Evolutionary conservation across 176 grass and related monocot species (phyloP).

Genomic region (Dactylis glomerata): DNA sequence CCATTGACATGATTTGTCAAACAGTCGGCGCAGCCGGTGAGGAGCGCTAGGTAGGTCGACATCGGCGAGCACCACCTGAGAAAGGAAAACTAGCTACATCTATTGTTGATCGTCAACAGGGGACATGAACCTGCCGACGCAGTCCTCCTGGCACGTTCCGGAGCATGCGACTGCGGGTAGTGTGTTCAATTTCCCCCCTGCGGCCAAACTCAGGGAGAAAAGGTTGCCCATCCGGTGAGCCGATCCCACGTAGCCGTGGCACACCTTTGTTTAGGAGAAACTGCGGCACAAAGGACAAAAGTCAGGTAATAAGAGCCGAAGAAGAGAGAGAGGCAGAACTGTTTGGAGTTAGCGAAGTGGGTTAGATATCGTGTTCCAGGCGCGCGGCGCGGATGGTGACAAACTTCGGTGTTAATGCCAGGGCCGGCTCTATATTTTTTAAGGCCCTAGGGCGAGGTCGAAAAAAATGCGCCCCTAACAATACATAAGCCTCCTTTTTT

Average conservation of each 20-base stretch:
- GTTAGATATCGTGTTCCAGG: neutral
- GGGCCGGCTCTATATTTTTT: too few species aligned
- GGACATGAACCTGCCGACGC: neutral
- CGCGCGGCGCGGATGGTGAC: constrained; percentile 6
- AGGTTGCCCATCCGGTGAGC: neutral
- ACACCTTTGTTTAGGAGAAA: neutral
- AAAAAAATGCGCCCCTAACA: too few species aligned
- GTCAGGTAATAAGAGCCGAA: neutral
- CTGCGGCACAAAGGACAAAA: constrained; percentile 1
- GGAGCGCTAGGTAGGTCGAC: too few species aligned
- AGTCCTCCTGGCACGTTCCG: neutral
- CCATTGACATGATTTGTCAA: too few species aligned
- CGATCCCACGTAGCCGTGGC: neutral
- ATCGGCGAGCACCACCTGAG: too few species aligned
- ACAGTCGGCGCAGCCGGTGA: too few species aligned
- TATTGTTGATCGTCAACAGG: too few species aligned
- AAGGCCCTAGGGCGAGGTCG: too few species aligned
- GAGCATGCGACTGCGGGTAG: too few species aligned
- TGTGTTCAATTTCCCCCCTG: neutral
- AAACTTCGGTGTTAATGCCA: neutral
- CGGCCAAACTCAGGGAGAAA: neutral
- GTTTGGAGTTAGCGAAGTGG: neutral
- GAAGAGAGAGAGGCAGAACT: neutral
- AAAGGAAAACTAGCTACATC: too few species aligned
- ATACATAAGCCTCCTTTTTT: too few species aligned